Conservation (phyloP, 306 rosid genomes). For the Cucurbita maxima region DNA sequence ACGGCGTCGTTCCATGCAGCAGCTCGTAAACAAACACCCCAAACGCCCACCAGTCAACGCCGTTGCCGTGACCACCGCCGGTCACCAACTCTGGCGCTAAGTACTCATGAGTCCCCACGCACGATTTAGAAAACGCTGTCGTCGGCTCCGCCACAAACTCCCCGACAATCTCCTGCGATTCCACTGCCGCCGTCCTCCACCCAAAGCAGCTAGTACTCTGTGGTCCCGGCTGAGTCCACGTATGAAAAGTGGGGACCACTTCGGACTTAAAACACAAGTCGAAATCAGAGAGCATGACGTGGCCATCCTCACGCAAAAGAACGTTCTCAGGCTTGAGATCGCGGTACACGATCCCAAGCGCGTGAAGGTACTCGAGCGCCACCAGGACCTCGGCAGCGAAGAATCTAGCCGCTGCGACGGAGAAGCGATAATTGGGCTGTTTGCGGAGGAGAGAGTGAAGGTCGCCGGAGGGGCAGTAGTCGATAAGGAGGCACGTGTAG, state of each 20-base stretch:
- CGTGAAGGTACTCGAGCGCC: conserved; percentile 73
- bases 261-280: conserved; percentile 68
- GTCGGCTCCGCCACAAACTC: conserved; percentile 82
- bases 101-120: conserved; percentile 89
- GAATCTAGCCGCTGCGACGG: conserved; percentile 32
- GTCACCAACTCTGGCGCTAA: conserved; percentile 67
- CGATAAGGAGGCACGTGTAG: conserved; percentile 78
- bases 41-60: conserved; percentile 97
- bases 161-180: background rate
- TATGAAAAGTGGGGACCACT: conserved; percentile 29
- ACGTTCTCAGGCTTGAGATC: conserved; percentile 83
- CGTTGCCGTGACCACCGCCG: conserved; percentile 69
- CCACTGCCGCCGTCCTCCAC: background rate
- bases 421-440: conserved; percentile 27
- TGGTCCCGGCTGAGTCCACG: background rate
- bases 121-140: conserved; percentile 57
- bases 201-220: conserved; percentile 8
- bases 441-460: conserved; percentile 61
- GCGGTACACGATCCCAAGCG: conserved; percentile 63
- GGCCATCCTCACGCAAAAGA: conserved; percentile 72
- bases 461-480: conserved; percentile 76
- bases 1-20: conserved; percentile 67
- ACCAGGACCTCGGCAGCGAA: conserved; percentile 70
- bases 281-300: conserved; percentile 85
- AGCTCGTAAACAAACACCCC: conserved; percentile 63